Evolutionary conservation across 2,329 filamentous ascomycete genomes (phyloP).

Genomic region (Achaetomium macrosporum): DNA sequence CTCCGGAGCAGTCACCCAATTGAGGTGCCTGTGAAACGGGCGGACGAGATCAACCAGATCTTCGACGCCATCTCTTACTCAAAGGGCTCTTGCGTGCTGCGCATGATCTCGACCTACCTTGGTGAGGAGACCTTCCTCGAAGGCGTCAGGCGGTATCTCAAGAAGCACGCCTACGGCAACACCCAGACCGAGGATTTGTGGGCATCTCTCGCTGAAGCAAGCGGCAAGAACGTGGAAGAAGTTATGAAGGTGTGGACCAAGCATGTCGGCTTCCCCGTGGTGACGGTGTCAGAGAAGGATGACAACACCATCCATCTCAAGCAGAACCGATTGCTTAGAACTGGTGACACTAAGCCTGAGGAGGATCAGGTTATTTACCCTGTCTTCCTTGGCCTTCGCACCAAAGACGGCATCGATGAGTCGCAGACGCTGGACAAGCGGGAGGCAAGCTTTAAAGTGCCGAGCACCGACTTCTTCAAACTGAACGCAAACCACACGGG

Average conservation of each 20-base stretch:
- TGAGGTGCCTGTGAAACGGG: constrained; percentile 90
- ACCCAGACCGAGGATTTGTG: constrained; percentile 87
- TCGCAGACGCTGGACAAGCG: constrained; percentile 64
- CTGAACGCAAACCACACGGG: constrained; percentile 91
- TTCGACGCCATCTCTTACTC: constrained; percentile 97
- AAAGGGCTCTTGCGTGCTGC: constrained; percentile 90
- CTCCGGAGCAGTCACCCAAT: constrained; percentile 93
- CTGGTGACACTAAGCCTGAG: constrained; percentile 86
- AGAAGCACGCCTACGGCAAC: constrained; percentile 95
- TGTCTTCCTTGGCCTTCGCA: constrained; percentile 80
- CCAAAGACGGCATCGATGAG: constrained; percentile 76
- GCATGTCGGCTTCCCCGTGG: constrained; percentile 87
- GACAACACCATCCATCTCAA: constrained; percentile 75
- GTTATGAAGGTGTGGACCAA: constrained; percentile 98
- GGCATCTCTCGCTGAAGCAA: constrained; percentile 79
- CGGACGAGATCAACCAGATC: constrained; percentile 96
- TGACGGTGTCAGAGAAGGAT: constrained; percentile 73
- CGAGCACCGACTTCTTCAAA: constrained; percentile 86
- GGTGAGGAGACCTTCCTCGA: constrained; percentile 91
- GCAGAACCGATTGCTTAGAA: constrained; percentile 92
- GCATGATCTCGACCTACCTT: constrained; percentile 95
- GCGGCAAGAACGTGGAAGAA: constrained; percentile 81
- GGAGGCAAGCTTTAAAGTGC: constrained; percentile 71
- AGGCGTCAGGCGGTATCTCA: constrained; percentile 83
- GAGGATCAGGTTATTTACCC: constrained; percentile 86